phyloP scores from a whole-genome alignment of 345 rosid genomes.

The Brassica cretica region DNA sequence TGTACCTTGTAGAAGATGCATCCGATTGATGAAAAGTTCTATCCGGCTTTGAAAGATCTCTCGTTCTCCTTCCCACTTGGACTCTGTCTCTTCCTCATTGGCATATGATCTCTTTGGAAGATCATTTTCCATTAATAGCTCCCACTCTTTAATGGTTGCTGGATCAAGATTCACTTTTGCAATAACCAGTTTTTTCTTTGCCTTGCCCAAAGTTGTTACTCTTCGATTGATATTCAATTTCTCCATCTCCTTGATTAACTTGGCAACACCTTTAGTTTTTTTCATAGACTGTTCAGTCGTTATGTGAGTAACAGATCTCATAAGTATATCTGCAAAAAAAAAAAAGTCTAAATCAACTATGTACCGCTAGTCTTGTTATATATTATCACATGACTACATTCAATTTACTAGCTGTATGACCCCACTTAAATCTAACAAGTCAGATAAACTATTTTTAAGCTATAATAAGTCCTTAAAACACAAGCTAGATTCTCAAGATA shows the following conservation, averaged over 20 bases:
- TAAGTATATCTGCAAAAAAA: constrained; percentile 11
- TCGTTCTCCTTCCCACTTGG: constrained; percentile 45
- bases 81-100: constrained; percentile 26
- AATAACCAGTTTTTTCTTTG: constrained; percentile 12
- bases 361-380: too few species aligned
- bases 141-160: constrained; percentile 46
- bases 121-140: constrained; percentile 38
- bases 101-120: constrained; percentile 5
- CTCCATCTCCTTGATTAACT: constrained; percentile 19
- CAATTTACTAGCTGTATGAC: too few species aligned
- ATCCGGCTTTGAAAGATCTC: constrained; percentile 34
- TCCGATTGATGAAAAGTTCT: constrained; percentile 36
- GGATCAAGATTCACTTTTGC: constrained; percentile 45
- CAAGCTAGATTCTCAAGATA: too few species aligned
- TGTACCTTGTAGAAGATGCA: constrained; percentile 54
- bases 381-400: neutral
- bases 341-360: too few species aligned
- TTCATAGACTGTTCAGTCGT: neutral
- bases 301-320: neutral
- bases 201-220: neutral
- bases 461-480: too few species aligned
- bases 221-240: constrained; percentile 14
- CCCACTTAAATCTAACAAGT: too few species aligned
- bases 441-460: too few species aligned
- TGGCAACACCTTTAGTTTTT: neutral